Base-by-base conservation (phyloP, 495 filamentous ascomycete genomes). In the Hypoxylon rickii region DNA sequence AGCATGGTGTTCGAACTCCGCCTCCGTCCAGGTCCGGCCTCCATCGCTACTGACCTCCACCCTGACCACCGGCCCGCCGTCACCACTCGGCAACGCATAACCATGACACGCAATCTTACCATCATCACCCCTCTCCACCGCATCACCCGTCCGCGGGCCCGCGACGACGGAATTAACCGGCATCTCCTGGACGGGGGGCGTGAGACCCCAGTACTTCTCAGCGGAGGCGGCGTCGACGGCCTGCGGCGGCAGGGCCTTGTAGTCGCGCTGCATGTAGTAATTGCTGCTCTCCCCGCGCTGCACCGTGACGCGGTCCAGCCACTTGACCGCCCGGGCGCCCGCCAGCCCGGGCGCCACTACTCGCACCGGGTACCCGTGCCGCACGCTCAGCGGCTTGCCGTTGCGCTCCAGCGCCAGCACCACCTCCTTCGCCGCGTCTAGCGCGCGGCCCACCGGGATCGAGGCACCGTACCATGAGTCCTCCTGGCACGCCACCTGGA, bases 321-420 rank as follows among this genome's bases (percentile, higher is more conserved):
- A 86, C 62, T 86, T 86, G 10, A 86, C 83, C 33, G 74, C 78
- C 7, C 82, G 70, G 4, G 78, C 83, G 6, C 78, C 83, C 3
- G 75, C 79, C 18, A 79, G 72, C 3, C 83, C 83, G 8, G 83
- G 83, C 0, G 83, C 73, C 13, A 86, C 66, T 0, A 78, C 73
- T 1, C 83, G 73, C 15, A 85, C 61, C 0, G 83, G 83, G 44
- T 71, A 78, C 8, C 83, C 83, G 61, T 86, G 82, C 16, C 79
- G 77, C 3, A 71, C 61, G 1, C 76, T 66, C 0, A 86, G 69
- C 0, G 78, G 65, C 11, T 63, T 44, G 26, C 73, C 76, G 61
- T 86, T 86, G 75, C 84, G 82, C 15, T 62, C 61, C 42, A 70
- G 85, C 3, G 79, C 83, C 1, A 86, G 64, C 3, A 86, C 58